These are phyloP conservation scores for Phallus indusiatus DNA, from an alignment of 768 basidiomycete genomes.

Conservation along the genomic window DNA sequence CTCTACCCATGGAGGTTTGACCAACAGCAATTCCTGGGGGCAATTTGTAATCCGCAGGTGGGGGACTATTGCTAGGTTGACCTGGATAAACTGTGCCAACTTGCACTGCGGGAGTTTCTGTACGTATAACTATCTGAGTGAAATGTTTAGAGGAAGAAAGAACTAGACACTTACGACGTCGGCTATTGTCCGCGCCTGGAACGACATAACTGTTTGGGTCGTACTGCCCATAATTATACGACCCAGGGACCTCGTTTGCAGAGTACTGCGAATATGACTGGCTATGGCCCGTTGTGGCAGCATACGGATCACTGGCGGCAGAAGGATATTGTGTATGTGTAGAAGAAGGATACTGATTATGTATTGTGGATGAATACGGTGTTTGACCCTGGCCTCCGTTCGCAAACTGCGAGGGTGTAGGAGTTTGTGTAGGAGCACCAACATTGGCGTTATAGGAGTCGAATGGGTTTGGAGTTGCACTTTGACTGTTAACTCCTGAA, in stretches of 20 bases:
- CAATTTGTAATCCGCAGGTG: not conserved
- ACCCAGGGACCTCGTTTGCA: not conserved
- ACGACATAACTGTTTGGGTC: not conserved
- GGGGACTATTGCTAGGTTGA: not conserved
- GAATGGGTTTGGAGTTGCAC: not conserved
- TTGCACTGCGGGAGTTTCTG: not conserved
- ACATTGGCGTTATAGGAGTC: conserved; percentile 31
- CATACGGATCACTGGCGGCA: not conserved
- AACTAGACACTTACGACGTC: not conserved
- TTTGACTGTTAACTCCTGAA: not conserved
- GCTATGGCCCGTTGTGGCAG: conserved; percentile 13
- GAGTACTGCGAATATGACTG: not conserved
- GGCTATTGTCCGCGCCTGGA: not conserved
- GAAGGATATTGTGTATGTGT: conserved; percentile 1
- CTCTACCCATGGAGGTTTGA: conserved; percentile 3
- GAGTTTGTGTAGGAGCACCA: not conserved
- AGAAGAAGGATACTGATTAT: conserved; percentile 2
- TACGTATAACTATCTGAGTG: not conserved
- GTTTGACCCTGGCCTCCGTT: not conserved
- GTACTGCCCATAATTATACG: not conserved
- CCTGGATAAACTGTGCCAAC: not conserved
- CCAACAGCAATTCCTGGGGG: not conserved
- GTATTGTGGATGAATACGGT: not conserved
- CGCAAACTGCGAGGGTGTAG: not conserved
- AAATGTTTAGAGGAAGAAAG: not conserved